A percentile compares a stretch with the other conserved stretches of the same genome.
phyloP scores from a whole-genome alignment of 495 filamentous ascomycete genomes.

The Cairneyella variabilis region DNA sequence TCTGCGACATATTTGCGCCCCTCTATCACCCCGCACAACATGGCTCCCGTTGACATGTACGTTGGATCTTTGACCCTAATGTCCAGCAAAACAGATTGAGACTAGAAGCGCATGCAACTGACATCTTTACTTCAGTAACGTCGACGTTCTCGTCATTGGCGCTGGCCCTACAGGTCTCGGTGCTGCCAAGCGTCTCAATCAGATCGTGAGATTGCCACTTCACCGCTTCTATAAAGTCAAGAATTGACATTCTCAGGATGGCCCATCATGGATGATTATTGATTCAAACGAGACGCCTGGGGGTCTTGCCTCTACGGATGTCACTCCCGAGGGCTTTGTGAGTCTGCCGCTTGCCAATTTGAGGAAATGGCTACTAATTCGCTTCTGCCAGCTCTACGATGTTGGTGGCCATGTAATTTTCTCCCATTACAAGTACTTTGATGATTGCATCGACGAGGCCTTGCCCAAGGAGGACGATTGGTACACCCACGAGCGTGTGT shows the following conservation, averaged over 20 bases:
- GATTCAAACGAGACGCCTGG: conserved; percentile 91
- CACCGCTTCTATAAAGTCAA: conserved; percentile 8
- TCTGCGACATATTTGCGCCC: too few species aligned
- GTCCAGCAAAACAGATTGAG: too few species aligned
- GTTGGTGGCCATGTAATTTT: conserved; percentile 99
- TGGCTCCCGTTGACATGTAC: conserved; percentile 38
- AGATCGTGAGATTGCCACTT: conserved; percentile 66
- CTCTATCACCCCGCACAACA: too few species aligned
- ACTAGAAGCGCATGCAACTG: too few species aligned
- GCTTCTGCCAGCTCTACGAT: conserved; percentile 78
- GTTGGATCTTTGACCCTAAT: too few species aligned
- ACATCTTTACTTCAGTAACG: conserved; percentile 52
- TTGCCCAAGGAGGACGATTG: conserved; percentile 91
- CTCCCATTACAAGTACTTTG: conserved; percentile 99
- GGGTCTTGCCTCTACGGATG: conserved; percentile 94
- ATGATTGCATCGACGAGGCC: conserved; percentile 96
- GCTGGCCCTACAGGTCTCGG: conserved; percentile 95
- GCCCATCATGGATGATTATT: conserved; percentile 92
- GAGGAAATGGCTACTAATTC: neutral
- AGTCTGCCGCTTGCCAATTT: conserved; percentile 38
- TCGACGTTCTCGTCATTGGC: conserved; percentile 98
- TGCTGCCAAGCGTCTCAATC: conserved; percentile 95
- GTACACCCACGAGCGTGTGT: conserved; percentile 97
- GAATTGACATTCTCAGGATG: conserved; percentile 52
- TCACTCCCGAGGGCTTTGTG: conserved; percentile 96